Evolutionary conservation across 2,329 filamentous ascomycete species (phyloP), one percentile per base, ranked within the genome.

Genomic region (Aureobasidium subglaciale): DNA sequence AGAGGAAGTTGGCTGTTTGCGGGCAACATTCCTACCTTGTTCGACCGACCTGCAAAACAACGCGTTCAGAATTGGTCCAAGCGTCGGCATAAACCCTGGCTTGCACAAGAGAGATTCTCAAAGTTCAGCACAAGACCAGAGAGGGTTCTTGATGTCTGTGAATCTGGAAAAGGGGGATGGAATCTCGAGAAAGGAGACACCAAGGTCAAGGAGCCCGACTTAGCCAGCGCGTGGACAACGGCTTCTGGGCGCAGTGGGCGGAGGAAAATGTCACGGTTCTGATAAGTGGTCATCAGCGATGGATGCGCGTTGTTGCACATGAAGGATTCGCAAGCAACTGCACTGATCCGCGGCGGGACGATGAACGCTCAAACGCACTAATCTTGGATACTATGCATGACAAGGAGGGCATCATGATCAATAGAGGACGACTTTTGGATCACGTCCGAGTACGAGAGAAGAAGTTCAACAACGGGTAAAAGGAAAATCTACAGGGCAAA

Each of bases 281-380:
- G n/a, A 48, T 45, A 25, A 34, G 43, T 30, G 38, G 46, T 9
- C 46, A 50, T 34, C 37, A 50, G 46, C 46, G 43, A 48, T 48
- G 43, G 29, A 32, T 45, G 42, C 27, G 32, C 42, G 32, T 45
- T 13, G 13, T 30, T 45, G 42, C 27, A 30, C 27, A 46, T 46
- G 27, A 43, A 29, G 25, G 42, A 46, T 46, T 32, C 42, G 42
- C 42, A 46, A 46, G 42, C 42, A 34, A 30, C 18, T 46, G 42
- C 42, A 48, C n/a, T 50, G 46, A 50, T 50, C 46, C 46, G 46
- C 46, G 46, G 46, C 45, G 30, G 45, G 30, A 35, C 29, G 46
- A 25, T 29, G 34, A 15, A 52, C 11, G 48, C 48, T 41, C 48
- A 52, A 52, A 52, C 48, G 37, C 25, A 41, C 48, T 52, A 52